Conservation (phyloP, 23 red algal species). For the Rhodosorus marinus region DNA sequence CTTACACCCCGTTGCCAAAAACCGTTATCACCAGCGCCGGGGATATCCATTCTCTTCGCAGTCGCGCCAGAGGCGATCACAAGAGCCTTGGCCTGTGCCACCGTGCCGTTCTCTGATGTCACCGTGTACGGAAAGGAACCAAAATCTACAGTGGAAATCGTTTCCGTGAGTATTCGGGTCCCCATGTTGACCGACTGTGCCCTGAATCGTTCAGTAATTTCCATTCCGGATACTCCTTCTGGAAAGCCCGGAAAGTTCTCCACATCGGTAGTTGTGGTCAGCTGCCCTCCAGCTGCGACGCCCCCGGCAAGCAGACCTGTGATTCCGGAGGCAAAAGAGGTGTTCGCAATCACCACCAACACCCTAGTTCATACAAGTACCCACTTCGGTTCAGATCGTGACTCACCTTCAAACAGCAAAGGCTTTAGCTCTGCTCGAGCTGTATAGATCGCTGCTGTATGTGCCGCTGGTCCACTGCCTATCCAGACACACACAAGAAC, state of each 20-base stretch:
- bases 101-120: constrained; percentile 14
- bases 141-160: constrained; percentile 58
- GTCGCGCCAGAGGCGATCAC: constrained; percentile 84
- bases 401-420: constrained; percentile 86
- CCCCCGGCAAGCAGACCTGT: constrained; percentile 77
- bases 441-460: constrained; percentile 91
- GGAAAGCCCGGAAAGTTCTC: constrained; percentile 99
- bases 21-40: constrained; percentile 29
- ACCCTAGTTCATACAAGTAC: too few relatives aligned
- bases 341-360: too few relatives aligned
- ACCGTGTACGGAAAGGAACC: constrained; percentile 41
- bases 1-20: constrained; percentile 90
- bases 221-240: constrained; percentile 45
- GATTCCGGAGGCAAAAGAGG: too few relatives aligned
- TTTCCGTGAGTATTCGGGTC: constrained; percentile 70
- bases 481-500: too few relatives aligned
- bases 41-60: constrained; percentile 62
- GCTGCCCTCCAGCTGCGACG: constrained; percentile 78
- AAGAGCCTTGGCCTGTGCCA: constrained; percentile 19
- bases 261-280: constrained; percentile 97
- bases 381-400: too few relatives aligned
- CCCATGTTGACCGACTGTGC: constrained; percentile 47
- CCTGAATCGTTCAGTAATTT: constrained; percentile 62
- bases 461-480: constrained; percentile 73
- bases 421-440: constrained; percentile 71